Percentiles rank a stretch among this genome's conserved stretches.
These are phyloP conservation scores for Byssothecium circinans DNA, from an alignment of 2,329 filamentous ascomycete genomes.

Conservation along the genomic window DNA sequence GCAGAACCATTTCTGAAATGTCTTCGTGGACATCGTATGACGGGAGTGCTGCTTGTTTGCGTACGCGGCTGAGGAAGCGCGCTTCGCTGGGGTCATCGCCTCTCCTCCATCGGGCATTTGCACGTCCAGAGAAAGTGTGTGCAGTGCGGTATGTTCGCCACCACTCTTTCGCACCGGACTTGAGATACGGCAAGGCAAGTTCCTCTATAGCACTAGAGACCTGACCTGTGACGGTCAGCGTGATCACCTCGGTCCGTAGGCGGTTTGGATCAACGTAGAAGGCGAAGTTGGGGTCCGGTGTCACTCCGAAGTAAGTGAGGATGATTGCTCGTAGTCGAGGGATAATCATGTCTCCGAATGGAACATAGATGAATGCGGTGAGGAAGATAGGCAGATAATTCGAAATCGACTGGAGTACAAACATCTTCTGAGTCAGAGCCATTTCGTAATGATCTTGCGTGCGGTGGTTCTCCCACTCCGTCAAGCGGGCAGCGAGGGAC, in stretches of 20 bases:
- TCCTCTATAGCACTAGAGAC: slow-evolving; percentile 34
- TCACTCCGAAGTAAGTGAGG: slow-evolving; percentile 15
- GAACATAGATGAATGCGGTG: slow-evolving; percentile 37
- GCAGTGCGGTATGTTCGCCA: slow-evolving; percentile 28
- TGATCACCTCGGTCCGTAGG: slow-evolving; percentile 38
- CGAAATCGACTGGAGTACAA: slow-evolving; percentile 40
- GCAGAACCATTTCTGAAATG: slow-evolving; percentile 40
- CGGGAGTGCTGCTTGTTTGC: slow-evolving; percentile 31
- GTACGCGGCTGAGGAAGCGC: slow-evolving; percentile 31
- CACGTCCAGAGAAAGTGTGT: slow-evolving; percentile 5
- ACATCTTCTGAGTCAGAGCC: slow-evolving; percentile 39
- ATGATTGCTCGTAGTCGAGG: slow-evolving; percentile 25
- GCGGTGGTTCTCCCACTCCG: slow-evolving; percentile 39
- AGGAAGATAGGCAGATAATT: slow-evolving; percentile 41
- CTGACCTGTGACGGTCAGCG: slow-evolving; percentile 38
- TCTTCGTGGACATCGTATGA: slow-evolving; percentile 41
- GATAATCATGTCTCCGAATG: slow-evolving; percentile 29
- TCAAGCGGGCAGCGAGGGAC: slow-evolving; percentile 29
- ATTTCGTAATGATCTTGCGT: slow-evolving; percentile 36
- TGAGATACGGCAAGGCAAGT: slow-evolving; percentile 33
- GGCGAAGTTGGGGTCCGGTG: slow-evolving; percentile 10
- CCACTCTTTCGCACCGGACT: slow-evolving; percentile 30
- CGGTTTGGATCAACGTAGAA: slow-evolving; percentile 34
- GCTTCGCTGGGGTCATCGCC: slow-evolving; percentile 33
- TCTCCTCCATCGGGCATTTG: slow-evolving; percentile 1